Evolutionary conservation across 2,329 filamentous ascomycete species (phyloP).

Genomic region (Knoxdaviesia proteae): DNA sequence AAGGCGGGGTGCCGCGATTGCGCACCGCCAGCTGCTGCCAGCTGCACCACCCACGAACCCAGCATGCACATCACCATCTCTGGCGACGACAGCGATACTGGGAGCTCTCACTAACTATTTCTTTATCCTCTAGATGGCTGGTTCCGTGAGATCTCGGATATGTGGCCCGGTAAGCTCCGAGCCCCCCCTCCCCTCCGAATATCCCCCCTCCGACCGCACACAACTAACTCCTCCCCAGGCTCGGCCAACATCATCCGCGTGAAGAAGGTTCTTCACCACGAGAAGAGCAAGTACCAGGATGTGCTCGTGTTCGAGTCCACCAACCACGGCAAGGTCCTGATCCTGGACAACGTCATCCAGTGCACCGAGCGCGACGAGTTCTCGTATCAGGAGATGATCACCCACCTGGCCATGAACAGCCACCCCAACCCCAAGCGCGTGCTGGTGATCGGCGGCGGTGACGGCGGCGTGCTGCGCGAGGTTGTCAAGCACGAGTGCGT

Average conservation of each 20-base stretch:
- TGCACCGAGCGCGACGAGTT: conserved; percentile 98
- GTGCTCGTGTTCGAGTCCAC: conserved; percentile 97
- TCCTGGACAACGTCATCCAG: conserved; percentile 98
- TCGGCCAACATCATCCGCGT: conserved; percentile 98
- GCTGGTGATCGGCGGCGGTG: conserved; percentile 91
- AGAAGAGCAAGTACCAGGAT: conserved; percentile 98
- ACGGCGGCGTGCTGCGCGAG: conserved; percentile 93
- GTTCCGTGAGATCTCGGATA: conserved; percentile 97
- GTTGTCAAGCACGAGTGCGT: conserved; percentile 97
- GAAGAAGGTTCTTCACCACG: conserved; percentile 94
- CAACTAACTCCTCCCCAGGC: conserved; percentile 22
- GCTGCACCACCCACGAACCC: no score
- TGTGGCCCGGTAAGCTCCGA: conserved; percentile 59
- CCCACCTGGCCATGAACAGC: conserved; percentile 92
- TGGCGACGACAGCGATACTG: no score
- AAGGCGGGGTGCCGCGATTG: no score
- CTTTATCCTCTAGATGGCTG: conserved; percentile 58
- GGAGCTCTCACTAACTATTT: neutral
- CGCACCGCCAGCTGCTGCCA: no score
- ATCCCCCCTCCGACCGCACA: conserved; percentile 1
- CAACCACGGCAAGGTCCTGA: conserved; percentile 87
- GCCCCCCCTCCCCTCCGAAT: conserved; percentile 2
- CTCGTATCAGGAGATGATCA: conserved; percentile 99
- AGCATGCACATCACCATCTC: no score
- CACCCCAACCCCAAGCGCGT: conserved; percentile 98